Conservation (phyloP, 1,284 basidiomycete species). For the Apiotrichum veenhuisii region DNA sequence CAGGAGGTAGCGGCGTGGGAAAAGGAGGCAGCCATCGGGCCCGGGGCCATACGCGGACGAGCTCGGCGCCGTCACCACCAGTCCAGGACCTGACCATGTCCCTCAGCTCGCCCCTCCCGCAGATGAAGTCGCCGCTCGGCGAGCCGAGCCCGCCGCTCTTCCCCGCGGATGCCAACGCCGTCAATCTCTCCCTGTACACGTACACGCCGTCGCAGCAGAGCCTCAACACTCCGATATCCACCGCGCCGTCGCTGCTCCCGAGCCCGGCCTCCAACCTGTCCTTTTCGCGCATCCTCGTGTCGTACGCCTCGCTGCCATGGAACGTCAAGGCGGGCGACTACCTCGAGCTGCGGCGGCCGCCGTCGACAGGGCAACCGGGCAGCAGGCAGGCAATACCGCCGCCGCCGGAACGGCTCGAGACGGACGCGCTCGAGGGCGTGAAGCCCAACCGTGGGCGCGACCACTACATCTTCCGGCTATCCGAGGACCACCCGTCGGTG, state of each 20-base stretch:
- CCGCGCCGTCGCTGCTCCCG: slow-evolving; percentile 3
- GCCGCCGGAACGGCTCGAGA: slow-evolving; percentile 13
- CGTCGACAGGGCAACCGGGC: not conserved
- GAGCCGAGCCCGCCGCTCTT: not conserved
- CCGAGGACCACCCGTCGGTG: slow-evolving; percentile 34
- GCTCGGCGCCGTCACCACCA: slow-evolving; percentile 30
- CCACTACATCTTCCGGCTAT: slow-evolving; percentile 41
- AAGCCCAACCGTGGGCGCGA: slow-evolving; percentile 32
- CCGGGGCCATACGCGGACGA: slow-evolving; percentile 22
- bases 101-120: slow-evolving; percentile 15
- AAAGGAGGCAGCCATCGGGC: not conserved
- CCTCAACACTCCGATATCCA: not conserved
- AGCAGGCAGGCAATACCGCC: not conserved
- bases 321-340: slow-evolving; percentile 37
- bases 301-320: slow-evolving; percentile 38
- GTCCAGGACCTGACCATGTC: slow-evolving; percentile 17
- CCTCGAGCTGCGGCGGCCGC: slow-evolving; percentile 35
- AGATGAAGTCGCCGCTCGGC: not conserved
- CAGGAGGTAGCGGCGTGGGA: no score
- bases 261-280: slow-evolving; percentile 12
- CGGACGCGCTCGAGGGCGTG: slow-evolving; percentile 36
- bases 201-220: slow-evolving; percentile 26
- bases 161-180: slow-evolving; percentile 15
- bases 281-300: slow-evolving; percentile 30
- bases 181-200: slow-evolving; percentile 31